phyloP scores from a whole-genome alignment of 75 land plant genomes.

The Pinus albicaulis region DNA sequence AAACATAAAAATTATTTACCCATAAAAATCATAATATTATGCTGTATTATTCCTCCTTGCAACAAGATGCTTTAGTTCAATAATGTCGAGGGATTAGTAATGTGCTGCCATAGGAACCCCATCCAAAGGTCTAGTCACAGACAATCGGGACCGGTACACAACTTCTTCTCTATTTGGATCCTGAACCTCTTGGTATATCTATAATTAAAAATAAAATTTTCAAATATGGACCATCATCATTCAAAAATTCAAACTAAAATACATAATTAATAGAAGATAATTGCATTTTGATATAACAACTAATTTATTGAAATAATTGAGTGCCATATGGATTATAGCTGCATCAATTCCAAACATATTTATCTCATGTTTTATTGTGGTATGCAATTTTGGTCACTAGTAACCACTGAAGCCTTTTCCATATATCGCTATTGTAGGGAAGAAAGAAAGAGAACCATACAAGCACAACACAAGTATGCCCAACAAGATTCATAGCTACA shows the following conservation, averaged over 20 bases:
- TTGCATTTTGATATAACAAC: not conserved
- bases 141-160: constrained; percentile 58
- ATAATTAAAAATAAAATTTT: not conserved
- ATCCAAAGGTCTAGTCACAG: constrained; percentile 64
- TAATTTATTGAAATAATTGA: not conserved
- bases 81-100: constrained; percentile 64
- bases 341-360: not conserved
- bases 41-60: constrained; percentile 89
- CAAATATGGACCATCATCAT: not conserved
- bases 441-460: constrained; percentile 32
- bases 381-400: not conserved
- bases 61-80: constrained; percentile 72
- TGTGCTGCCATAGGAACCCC: constrained; percentile 59
- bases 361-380: not conserved
- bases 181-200: constrained; percentile 85
- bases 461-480: constrained; percentile 92
- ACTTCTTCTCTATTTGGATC: constrained; percentile 41
- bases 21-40: constrained; percentile 95
- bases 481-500: constrained; percentile 86
- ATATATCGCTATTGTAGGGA: constrained; percentile 6
- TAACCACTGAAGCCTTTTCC: not conserved
- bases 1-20: constrained; percentile 36
- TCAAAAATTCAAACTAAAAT: not conserved
- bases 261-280: not conserved
- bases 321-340: not conserved